phyloP scores from a whole-genome alignment of 148 eudicot genomes.

The Simmondsia chinensis region DNA sequence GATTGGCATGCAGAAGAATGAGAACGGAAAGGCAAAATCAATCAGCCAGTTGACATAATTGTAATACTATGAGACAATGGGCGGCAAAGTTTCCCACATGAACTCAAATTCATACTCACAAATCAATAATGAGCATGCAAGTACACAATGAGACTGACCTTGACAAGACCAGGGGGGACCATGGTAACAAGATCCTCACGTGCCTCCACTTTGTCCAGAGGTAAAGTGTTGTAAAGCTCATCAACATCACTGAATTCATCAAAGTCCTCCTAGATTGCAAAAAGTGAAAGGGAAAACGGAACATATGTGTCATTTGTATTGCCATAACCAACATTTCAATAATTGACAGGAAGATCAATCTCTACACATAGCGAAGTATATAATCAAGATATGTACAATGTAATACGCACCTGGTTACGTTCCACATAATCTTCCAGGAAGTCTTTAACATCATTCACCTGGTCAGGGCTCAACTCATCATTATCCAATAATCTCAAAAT shows the following conservation, averaged over 20 bases:
- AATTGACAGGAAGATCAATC: not conserved
- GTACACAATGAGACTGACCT: constrained; percentile 36
- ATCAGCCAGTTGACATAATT: constrained; percentile 11
- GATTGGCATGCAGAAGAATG: constrained; percentile 15
- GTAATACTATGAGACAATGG: not conserved
- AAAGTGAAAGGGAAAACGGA: constrained; percentile 5
- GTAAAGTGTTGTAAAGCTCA: constrained; percentile 80
- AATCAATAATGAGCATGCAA: not conserved
- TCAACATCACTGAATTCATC: constrained; percentile 95
- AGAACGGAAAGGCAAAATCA: constrained; percentile 16
- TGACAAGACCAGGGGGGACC: constrained; percentile 67
- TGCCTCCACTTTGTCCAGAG: constrained; percentile 90
- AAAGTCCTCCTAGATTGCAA: constrained; percentile 87
- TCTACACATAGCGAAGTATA: not conserved
- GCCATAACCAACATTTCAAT: not conserved
- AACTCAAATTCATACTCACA: constrained; percentile 9
- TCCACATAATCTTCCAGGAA: constrained; percentile 95
- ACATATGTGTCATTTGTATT: no score
- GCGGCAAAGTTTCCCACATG: no score
- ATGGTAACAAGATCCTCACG: constrained; percentile 90
- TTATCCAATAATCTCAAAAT: constrained; percentile 86
- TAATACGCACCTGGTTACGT: constrained; percentile 75
- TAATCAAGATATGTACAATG: not conserved
- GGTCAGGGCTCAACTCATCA: constrained; percentile 93
- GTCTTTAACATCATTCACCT: constrained; percentile 91